Percentiles rank a stretch among this genome's conserved stretches.
Conservation (phyloP, 495 filamentous ascomycete species). For the Aspergillus panamensis region DNA sequence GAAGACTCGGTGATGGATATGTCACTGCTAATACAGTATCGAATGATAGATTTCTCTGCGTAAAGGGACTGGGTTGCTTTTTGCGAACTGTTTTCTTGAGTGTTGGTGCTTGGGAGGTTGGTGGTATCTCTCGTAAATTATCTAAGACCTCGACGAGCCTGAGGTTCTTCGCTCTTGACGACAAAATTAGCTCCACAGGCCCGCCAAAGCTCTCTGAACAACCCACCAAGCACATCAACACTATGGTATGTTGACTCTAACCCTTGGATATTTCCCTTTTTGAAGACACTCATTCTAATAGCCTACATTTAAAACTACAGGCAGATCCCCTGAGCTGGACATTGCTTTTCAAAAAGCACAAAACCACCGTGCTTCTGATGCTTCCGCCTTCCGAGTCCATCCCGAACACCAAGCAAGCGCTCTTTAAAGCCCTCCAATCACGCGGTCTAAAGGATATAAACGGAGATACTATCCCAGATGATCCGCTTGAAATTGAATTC, state of each 20-base stretch:
- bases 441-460: constrained; percentile 44
- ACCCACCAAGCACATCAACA: constrained; percentile 6
- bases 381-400: constrained; percentile 60
- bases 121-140: neutral
- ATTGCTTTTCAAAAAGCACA: constrained; percentile 74
- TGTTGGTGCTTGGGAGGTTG: neutral
- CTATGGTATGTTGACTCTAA: constrained; percentile 18
- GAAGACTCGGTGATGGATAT: too few relatives aligned
- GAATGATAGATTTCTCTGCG: too few relatives aligned
- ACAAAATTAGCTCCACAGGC: constrained; percentile 15
- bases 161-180: neutral
- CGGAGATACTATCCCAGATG: constrained; percentile 43
- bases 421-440: constrained; percentile 53
- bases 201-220: constrained; percentile 19
- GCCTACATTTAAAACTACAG: constrained; percentile 22
- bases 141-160: too few relatives aligned
- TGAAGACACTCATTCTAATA: constrained; percentile 1
- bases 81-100: neutral
- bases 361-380: constrained; percentile 72
- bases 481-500: constrained; percentile 49
- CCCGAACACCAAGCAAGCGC: constrained; percentile 55
- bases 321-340: constrained; percentile 51
- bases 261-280: neutral
- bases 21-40: too few relatives aligned
- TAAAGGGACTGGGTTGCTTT: neutral